Evolutionary conservation across 2,329 filamentous ascomycete species (phyloP).

Genomic region (Aureobasidium sp.): DNA sequence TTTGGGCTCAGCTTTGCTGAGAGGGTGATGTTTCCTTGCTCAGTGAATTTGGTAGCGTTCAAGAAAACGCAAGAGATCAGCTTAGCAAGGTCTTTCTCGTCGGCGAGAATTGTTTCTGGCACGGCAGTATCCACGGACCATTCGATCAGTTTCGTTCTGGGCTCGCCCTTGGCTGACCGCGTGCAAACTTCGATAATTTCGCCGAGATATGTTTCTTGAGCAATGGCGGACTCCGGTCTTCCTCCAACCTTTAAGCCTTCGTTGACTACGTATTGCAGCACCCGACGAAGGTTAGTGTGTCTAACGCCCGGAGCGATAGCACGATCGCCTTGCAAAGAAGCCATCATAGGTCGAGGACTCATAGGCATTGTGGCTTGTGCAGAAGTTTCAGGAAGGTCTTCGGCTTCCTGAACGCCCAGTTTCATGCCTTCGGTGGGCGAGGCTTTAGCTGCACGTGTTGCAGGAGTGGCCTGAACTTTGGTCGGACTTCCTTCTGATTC

Average conservation of each 20-base stretch:
- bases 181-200: constrained; percentile 42
- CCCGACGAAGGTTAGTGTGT: constrained; percentile 39
- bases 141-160: constrained; percentile 39
- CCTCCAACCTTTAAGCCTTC: constrained; percentile 45
- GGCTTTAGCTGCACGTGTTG: constrained; percentile 14
- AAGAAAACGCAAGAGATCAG: constrained; percentile 54
- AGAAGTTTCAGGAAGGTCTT: constrained; percentile 13
- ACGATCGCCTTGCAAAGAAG: constrained; percentile 19
- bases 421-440: constrained; percentile 20
- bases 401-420: constrained; percentile 22
- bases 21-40: constrained; percentile 50
- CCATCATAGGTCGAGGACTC: constrained; percentile 2
- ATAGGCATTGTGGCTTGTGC: neutral
- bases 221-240: constrained; percentile 42
- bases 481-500: constrained; percentile 13
- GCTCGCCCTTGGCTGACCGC: constrained; percentile 34
- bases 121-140: constrained; percentile 43
- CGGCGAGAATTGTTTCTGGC: constrained; percentile 47
- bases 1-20: constrained; percentile 43
- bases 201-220: constrained; percentile 36
- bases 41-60: constrained; percentile 65
- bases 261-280: constrained; percentile 44
- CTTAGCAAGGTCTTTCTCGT: constrained; percentile 56
- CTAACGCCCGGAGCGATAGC: constrained; percentile 38
- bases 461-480: constrained; percentile 17